Conservation (phyloP, 2,329 filamentous ascomycete genomes). For the Lithohypha guttulata region DNA sequence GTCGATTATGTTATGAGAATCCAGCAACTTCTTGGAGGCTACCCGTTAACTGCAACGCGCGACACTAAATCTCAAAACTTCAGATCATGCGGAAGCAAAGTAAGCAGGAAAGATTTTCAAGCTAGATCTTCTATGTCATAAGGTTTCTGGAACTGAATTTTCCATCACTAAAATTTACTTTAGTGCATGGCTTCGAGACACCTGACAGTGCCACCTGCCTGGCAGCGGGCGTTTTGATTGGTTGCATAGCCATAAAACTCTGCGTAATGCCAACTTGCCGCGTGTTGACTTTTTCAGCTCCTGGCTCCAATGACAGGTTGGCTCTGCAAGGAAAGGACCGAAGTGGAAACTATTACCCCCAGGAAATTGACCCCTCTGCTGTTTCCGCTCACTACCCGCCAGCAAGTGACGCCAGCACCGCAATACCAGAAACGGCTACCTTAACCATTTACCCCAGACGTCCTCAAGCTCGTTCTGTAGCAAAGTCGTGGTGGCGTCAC, state of each 20-base stretch:
- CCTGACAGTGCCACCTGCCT: not conserved
- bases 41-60: slow-evolving; percentile 25
- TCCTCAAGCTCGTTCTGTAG: no score
- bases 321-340: not conserved
- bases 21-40: slow-evolving; percentile 9
- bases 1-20: slow-evolving; percentile 8
- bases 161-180: slow-evolving; percentile 4
- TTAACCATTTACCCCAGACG: no score
- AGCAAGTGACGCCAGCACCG: not conserved
- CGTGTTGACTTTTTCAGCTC: not conserved
- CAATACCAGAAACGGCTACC: no score
- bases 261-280: slow-evolving; percentile 5
- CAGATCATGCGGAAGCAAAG: slow-evolving; percentile 8
- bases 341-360: slow-evolving; percentile 12
- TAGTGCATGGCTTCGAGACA: not conserved
- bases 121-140: not conserved
- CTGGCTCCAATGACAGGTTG: not conserved
- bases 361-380: no score
- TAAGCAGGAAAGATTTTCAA: not conserved
- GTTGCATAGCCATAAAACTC: no score
- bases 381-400: not conserved
- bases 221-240: not conserved
- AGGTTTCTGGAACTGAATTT: not conserved
- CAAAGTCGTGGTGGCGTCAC: no score
- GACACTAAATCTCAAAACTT: slow-evolving; percentile 17